Percentiles rank a stretch among this genome's conserved stretches.
phyloP scores from a whole-genome alignment of 2,329 filamentous ascomycete genomes.

The Beauveria sp. region DNA sequence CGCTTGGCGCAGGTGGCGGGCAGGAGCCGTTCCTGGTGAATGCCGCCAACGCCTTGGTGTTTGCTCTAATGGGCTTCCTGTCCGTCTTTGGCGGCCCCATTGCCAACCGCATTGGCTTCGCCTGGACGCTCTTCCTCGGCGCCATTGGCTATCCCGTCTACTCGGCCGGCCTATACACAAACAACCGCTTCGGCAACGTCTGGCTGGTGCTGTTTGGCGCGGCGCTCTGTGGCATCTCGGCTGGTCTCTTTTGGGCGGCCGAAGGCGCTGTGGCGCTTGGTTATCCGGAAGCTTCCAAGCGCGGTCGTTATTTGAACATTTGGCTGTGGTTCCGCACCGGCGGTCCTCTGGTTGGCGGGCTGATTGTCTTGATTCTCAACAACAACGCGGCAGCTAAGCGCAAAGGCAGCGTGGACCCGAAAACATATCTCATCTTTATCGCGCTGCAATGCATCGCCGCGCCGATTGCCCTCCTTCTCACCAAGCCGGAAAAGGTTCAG shows the following conservation, averaged over 20 bases:
- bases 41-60: conserved; percentile 42
- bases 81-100: conserved; percentile 40
- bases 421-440: conserved; percentile 23
- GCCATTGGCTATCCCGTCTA: conserved; percentile 42
- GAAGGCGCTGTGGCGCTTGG: conserved; percentile 43
- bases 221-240: conserved; percentile 38
- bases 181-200: conserved; percentile 41
- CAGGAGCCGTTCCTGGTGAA: conserved; percentile 43
- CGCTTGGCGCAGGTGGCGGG: conserved; percentile 43
- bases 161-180: conserved; percentile 38
- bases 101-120: conserved; percentile 40
- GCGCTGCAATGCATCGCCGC: conserved; percentile 21
- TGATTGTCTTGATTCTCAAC: conserved; percentile 39
- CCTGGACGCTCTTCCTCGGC: conserved; percentile 36
- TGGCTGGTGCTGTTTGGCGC: conserved; percentile 45
- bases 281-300: conserved; percentile 38
- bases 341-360: conserved; percentile 39
- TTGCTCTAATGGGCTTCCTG: conserved; percentile 36
- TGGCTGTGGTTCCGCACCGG: conserved; percentile 39
- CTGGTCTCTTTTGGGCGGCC: conserved; percentile 42
- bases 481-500: conserved; percentile 21
- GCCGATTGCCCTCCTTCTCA: conserved; percentile 20
- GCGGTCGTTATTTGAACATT: conserved; percentile 31
- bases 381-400: conserved; percentile 15
- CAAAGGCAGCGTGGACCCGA: conserved; percentile 19